phyloP scores from a whole-genome alignment of 176 grass and related monocot species.

The Zea mays region DNA sequence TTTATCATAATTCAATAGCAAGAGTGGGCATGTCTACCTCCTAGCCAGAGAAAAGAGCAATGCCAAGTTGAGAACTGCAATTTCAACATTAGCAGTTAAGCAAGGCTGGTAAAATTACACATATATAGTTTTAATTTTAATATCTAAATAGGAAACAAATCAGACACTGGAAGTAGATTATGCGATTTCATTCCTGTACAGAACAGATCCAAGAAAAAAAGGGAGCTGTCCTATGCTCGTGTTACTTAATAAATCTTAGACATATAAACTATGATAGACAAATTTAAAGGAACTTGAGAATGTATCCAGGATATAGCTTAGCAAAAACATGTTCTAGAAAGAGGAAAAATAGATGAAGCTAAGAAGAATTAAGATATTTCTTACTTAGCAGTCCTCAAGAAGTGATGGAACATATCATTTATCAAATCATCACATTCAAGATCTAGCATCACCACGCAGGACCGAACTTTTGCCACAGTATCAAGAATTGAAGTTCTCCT shows the following conservation, averaged over 20 bases:
- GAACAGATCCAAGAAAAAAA: not conserved
- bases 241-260: conserved; percentile 8
- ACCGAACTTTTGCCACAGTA: conserved; percentile 84
- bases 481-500: conserved; percentile 83
- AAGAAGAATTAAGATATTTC: not conserved
- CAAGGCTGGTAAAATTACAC: not conserved
- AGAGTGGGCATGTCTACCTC: not conserved
- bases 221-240: conserved; percentile 8
- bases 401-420: conserved; percentile 76
- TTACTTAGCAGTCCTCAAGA: conserved; percentile 75
- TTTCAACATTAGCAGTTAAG: conserved; percentile 18
- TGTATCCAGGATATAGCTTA: conserved; percentile 1
- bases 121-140: not conserved
- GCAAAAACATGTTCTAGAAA: conserved; percentile 11
- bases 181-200: not conserved
- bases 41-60: not conserved
- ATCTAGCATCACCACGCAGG: conserved; percentile 95
- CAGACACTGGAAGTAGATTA: not conserved
- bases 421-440: conserved; percentile 89
- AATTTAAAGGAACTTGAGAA: not conserved
- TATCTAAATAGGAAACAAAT: conserved; percentile 11
- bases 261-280: not conserved
- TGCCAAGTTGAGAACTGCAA: not conserved
- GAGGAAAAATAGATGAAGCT: conserved; percentile 23
- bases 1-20: not conserved